phyloP scores from a whole-genome alignment of 345 rosid species.

The Salix koriyanagi region DNA sequence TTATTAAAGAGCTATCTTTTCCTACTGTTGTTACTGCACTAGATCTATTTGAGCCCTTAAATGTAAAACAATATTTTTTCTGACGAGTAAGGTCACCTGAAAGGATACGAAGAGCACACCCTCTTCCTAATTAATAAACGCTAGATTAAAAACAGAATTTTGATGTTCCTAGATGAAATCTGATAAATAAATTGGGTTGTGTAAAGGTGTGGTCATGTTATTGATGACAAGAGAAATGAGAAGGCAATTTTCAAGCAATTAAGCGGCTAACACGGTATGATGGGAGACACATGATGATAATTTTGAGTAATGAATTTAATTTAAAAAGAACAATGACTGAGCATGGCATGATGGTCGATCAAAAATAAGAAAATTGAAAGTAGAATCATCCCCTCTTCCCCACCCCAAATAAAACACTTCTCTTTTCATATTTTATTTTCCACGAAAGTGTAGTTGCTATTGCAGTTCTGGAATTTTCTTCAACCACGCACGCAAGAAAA shows the following conservation, averaged over 20 bases:
- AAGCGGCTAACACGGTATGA: neutral
- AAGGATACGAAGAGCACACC: neutral
- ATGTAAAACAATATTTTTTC: neutral
- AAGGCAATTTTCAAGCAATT: neutral
- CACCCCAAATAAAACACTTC: neutral
- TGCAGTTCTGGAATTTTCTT: neutral
- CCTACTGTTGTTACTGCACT: neutral
- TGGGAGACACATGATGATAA: neutral
- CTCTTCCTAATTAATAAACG: neutral
- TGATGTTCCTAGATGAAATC: neutral
- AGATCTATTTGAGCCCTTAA: neutral
- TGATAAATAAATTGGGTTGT: neutral
- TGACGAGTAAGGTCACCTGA: neutral
- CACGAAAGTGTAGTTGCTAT: neutral
- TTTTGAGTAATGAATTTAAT: neutral
- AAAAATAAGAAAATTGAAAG: neutral
- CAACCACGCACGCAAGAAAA: neutral
- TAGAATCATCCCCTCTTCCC: neutral
- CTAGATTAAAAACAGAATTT: neutral
- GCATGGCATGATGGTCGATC: neutral
- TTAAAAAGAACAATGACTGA: neutral
- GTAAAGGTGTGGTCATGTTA: neutral
- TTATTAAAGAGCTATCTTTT: neutral
- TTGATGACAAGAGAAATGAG: neutral
- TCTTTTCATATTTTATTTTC: too few species aligned